Evolutionary conservation across 352 stramenopile species (phyloP).

Genomic region (Globisporangium carolinianum): DNA sequence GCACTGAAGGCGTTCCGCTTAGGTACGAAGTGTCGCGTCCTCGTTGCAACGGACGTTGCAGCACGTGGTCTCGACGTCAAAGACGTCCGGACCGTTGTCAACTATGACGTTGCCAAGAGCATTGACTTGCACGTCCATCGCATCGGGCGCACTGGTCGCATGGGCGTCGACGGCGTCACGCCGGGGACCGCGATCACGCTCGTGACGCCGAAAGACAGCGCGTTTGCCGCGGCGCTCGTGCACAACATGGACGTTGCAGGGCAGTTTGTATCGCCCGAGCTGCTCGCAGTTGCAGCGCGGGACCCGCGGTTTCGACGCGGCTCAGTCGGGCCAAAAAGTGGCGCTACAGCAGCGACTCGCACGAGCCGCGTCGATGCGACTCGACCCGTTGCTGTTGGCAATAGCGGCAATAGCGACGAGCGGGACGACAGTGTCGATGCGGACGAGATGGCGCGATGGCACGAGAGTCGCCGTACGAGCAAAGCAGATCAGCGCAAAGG

Average conservation of each 20-base stretch:
- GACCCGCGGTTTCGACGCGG: constrained; percentile 47
- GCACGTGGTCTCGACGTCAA: constrained; percentile 86
- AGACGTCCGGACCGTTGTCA: constrained; percentile 87
- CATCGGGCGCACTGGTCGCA: constrained; percentile 83
- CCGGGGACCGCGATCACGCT: constrained; percentile 80
- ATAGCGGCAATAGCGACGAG: not conserved
- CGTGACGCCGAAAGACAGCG: constrained; percentile 58
- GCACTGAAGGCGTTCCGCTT: constrained; percentile 60
- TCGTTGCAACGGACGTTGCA: constrained; percentile 87
- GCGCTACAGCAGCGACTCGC: not conserved
- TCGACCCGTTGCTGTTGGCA: not conserved
- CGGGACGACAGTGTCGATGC: constrained; percentile 35
- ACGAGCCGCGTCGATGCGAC: constrained; percentile 3
- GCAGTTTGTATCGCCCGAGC: constrained; percentile 42
- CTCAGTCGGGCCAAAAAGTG: too few species aligned
- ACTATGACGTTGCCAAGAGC: constrained; percentile 89
- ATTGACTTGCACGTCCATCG: constrained; percentile 90
- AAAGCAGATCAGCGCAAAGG: constrained; percentile 67
- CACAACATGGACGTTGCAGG: constrained; percentile 80
- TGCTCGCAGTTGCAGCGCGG: constrained; percentile 47
- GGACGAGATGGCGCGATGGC: constrained; percentile 53
- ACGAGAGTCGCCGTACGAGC: constrained; percentile 38
- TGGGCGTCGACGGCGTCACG: constrained; percentile 74
- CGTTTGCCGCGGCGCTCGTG: constrained; percentile 75
- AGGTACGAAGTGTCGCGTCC: constrained; percentile 40